phyloP scores from a whole-genome alignment of 2,329 filamentous ascomycete species.

The Didymella keratinophila region DNA sequence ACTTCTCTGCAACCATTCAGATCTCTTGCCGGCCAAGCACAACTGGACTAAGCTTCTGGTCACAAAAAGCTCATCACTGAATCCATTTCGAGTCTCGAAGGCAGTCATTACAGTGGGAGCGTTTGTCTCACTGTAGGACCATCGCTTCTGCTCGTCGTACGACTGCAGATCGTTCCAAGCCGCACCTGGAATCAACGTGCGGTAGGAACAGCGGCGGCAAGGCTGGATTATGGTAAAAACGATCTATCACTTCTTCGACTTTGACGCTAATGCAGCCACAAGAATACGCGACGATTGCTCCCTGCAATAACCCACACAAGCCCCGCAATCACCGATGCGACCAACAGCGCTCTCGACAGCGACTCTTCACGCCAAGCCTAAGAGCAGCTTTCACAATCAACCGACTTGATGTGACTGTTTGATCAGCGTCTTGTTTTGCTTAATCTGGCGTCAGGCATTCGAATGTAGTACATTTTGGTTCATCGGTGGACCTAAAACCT shows the following conservation, averaged over 20 bases:
- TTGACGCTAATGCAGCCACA: constrained; percentile 19
- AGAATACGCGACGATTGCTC: constrained; percentile 13
- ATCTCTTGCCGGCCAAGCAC: not conserved
- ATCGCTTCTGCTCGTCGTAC: constrained; percentile 9
- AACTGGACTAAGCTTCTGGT: not conserved
- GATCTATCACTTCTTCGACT: constrained; percentile 13
- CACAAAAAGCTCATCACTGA: not conserved
- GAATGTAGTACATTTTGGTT: constrained; percentile 4
- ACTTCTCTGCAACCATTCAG: not conserved
- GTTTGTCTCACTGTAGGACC: constrained; percentile 13
- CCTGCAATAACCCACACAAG: constrained; percentile 16
- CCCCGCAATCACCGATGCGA: constrained; percentile 9
- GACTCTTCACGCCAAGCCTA: not conserved
- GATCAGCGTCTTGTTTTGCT: not conserved
- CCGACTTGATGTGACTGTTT: not conserved
- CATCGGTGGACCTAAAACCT: not conserved
- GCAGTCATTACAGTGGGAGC: not conserved
- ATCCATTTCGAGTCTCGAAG: not conserved
- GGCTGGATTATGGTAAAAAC: constrained; percentile 10
- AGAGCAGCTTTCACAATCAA: not conserved
- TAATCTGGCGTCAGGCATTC: not conserved
- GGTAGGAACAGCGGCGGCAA: constrained; percentile 1
- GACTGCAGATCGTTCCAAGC: constrained; percentile 10
- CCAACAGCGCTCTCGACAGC: not conserved
- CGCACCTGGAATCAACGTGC: constrained; percentile 11